Percentiles rank a stretch among this genome's conserved stretches.
Conservation (phyloP, 306 rosid genomes). For the Bauhinia variegata region DNA sequence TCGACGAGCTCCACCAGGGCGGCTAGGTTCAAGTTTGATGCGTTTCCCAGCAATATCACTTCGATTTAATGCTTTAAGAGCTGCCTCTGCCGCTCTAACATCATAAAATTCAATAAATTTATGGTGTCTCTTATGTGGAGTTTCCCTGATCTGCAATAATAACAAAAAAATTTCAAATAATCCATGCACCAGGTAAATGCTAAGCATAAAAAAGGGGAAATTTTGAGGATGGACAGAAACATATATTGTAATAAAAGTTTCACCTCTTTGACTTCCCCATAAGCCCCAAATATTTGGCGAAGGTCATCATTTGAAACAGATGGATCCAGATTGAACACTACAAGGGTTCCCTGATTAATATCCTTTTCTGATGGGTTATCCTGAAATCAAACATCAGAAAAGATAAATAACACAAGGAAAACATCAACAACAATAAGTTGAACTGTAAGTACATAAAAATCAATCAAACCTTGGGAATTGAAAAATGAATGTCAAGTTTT, state of each 20-base stretch:
- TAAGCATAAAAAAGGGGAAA: not conserved
- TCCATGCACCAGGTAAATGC: constrained; percentile 24
- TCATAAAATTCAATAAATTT: constrained; percentile 90
- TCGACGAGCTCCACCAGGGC: constrained; percentile 98
- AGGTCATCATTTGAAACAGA: constrained; percentile 93
- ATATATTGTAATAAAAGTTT: constrained; percentile 18
- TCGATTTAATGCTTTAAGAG: constrained; percentile 84
- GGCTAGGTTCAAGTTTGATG: constrained; percentile 96
- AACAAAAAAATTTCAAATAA: constrained; percentile 21
- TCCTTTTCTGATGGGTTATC: constrained; percentile 95
- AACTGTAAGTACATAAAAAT: constrained; percentile 13
- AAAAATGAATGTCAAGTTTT: constrained; percentile 96
- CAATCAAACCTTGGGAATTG: constrained; percentile 86
- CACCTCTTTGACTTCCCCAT: constrained; percentile 97
- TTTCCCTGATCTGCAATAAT: constrained; percentile 84
- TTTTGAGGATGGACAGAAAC: constrained; percentile 1
- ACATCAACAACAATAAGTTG: constrained; percentile 4
- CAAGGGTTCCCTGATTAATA: constrained; percentile 96
- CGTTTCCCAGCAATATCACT: constrained; percentile 97
- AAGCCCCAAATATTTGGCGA: constrained; percentile 85
- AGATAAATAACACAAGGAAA: constrained; percentile 21
- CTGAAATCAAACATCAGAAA: constrained; percentile 50
- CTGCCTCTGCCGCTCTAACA: constrained; percentile 91
- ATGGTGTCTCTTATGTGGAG: constrained; percentile 95
- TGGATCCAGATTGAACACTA: constrained; percentile 92